A percentile compares a stretch with the other conserved stretches of the same genome.
Conservation (phyloP, 2,329 filamentous ascomycete species). For the Parasarocladium wereldwijsianum region DNA sequence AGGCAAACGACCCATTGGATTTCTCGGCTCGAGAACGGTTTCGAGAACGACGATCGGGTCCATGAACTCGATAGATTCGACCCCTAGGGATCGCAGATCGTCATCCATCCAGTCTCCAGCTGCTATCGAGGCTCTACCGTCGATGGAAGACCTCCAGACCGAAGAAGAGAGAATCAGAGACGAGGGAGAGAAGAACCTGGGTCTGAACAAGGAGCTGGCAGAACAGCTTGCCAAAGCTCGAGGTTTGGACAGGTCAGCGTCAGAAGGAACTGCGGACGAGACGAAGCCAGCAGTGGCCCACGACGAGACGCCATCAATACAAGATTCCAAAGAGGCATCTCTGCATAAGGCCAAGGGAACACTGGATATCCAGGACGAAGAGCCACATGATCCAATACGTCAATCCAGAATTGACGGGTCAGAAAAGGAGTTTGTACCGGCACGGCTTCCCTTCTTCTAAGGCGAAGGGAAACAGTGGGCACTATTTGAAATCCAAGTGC, state of each 20-base stretch:
- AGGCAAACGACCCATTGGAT: conserved; percentile 34
- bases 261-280: conserved; percentile 7
- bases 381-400: too few species aligned
- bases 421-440: conserved; percentile 36
- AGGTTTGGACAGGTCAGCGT: conserved; percentile 16
- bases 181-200: conserved; percentile 38
- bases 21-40: conserved; percentile 31
- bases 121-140: conserved; percentile 24
- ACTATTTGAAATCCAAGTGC: not conserved
- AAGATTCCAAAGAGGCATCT: conserved; percentile 6
- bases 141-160: conserved; percentile 34
- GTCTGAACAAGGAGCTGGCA: conserved; percentile 37
- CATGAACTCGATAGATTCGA: conserved; percentile 19
- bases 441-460: conserved; percentile 39
- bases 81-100: conserved; percentile 15
- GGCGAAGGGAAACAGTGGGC: conserved; percentile 14
- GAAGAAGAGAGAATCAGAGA: conserved; percentile 36
- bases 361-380: not conserved
- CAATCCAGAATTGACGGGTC: too few species aligned
- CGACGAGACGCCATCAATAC: conserved; percentile 21
- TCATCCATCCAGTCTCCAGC: conserved; percentile 18
- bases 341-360: too few species aligned
- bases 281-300: conserved; percentile 15
- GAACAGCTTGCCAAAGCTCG: conserved; percentile 32
- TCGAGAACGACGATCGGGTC: conserved; percentile 46